Percentiles rank a stretch among this genome's conserved stretches.
phyloP scores from a whole-genome alignment of 805 yeast species.

The Myxozyma monticola region DNA sequence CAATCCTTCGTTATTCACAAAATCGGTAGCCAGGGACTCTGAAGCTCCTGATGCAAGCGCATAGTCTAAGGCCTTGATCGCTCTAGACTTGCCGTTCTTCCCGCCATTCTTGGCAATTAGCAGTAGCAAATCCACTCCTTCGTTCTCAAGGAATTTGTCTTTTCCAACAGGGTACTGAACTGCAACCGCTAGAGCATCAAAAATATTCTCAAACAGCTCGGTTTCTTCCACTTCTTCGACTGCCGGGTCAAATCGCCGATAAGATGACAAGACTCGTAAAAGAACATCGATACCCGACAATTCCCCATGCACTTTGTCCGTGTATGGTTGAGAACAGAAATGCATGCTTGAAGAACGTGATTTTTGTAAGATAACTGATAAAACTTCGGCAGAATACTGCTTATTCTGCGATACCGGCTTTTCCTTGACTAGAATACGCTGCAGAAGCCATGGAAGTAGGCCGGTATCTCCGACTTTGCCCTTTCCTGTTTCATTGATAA shows the following conservation, averaged over 20 bases:
- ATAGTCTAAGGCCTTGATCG: constrained; percentile 27
- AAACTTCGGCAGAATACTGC: constrained; percentile 32
- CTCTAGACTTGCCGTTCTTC: constrained; percentile 22
- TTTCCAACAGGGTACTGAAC: constrained; percentile 28
- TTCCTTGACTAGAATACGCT: constrained; percentile 23
- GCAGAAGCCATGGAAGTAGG: constrained; percentile 28
- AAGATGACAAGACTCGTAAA: constrained; percentile 24
- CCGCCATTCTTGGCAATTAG: constrained; percentile 25
- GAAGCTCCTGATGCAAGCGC: constrained; percentile 23
- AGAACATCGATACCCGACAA: constrained; percentile 25
- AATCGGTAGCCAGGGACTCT: constrained; percentile 11
- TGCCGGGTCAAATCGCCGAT: constrained; percentile 26
- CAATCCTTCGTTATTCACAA: constrained; percentile 31
- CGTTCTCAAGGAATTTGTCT: constrained; percentile 26
- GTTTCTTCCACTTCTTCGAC: constrained; percentile 23
- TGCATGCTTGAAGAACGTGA: constrained; percentile 12
- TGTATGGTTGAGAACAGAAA: constrained; percentile 4
- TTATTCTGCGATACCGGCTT: constrained; percentile 26
- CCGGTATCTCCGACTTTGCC: constrained; percentile 15
- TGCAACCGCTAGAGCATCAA: constrained; percentile 25
- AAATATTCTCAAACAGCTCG: constrained; percentile 29
- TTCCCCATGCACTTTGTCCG: constrained; percentile 12
- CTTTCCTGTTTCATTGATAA: constrained; percentile 1
- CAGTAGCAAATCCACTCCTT: constrained; percentile 31
- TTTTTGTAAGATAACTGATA: constrained; percentile 30